A percentile compares a stretch with the other conserved stretches of the same genome.
These are phyloP conservation scores for Artemisia argyi DNA, from an alignment of 129 eudicot species.

Conservation along the genomic window DNA sequence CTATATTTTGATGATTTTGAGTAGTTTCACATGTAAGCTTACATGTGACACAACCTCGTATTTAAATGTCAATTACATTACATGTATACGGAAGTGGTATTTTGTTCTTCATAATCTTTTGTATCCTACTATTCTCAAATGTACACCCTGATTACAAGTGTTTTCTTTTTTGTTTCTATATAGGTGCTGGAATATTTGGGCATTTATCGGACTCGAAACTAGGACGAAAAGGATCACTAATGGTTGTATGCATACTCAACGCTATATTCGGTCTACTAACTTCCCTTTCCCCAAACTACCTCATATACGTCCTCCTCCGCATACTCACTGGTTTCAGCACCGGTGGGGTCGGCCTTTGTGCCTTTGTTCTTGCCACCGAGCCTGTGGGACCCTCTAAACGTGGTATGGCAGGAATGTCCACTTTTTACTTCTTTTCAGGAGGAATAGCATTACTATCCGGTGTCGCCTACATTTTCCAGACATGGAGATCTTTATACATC, in stretches of 20 bases:
- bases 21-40: too few relatives aligned
- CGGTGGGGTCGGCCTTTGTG: conserved; percentile 92
- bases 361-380: conserved; percentile 94
- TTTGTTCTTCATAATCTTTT: too few relatives aligned
- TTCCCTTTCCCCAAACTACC: conserved; percentile 74
- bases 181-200: conserved; percentile 99
- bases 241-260: conserved; percentile 62
- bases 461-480: conserved; percentile 62
- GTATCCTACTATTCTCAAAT: background rate
- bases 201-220: conserved; percentile 87
- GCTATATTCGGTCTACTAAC: conserved; percentile 73
- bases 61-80: too few relatives aligned
- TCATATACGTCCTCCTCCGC: conserved; percentile 67
- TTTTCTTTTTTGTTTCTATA: background rate
- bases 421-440: conserved; percentile 89
- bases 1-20: too few relatives aligned
- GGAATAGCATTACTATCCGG: conserved; percentile 84
- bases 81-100: too few relatives aligned
- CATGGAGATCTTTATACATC: conserved; percentile 80
- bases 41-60: too few relatives aligned
- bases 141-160: background rate
- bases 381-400: conserved; percentile 89
- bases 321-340: conserved; percentile 84
- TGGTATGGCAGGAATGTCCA: conserved; percentile 92
- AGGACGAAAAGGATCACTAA: conserved; percentile 87